A percentile compares a stretch with the other conserved stretches of the same genome.
These are phyloP conservation scores for Blepharisma stoltei DNA, from an alignment of 73 alveolate genomes.

Conservation along the genomic window DNA sequence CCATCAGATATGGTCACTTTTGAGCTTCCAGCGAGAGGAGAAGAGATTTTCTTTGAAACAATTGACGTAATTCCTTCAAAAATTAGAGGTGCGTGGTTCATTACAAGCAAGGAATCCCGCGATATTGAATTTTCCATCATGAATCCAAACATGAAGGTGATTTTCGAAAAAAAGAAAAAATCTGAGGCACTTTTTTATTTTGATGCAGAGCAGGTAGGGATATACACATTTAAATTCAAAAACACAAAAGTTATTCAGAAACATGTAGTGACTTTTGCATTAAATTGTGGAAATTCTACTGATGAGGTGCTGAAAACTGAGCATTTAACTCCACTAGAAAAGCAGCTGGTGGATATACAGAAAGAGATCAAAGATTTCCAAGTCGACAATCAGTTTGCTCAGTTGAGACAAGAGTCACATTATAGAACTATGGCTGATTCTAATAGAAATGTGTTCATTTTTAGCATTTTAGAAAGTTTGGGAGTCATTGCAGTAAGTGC, in stretches of 20 bases:
- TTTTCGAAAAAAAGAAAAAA: constrained; percentile 24
- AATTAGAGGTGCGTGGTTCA: constrained; percentile 31
- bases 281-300: constrained; percentile 27
- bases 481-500: constrained; percentile 23
- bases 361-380: constrained; percentile 20
- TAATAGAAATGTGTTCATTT: constrained; percentile 28
- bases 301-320: constrained; percentile 11
- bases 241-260: not conserved
- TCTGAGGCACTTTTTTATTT: constrained; percentile 11
- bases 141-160: not conserved
- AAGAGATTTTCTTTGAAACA: constrained; percentile 6
- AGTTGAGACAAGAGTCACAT: constrained; percentile 31
- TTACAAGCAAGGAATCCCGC: not conserved
- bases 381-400: constrained; percentile 27
- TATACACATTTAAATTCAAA: constrained; percentile 1
- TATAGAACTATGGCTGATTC: constrained; percentile 23
- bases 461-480: constrained; percentile 17
- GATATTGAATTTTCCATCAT: not conserved
- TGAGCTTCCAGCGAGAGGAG: constrained; percentile 14
- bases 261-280: constrained; percentile 8
- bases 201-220: constrained; percentile 26
- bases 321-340: constrained; percentile 29
- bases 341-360: not conserved
- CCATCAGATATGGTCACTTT: constrained; percentile 29
- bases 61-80: constrained; percentile 29